Evolutionary conservation across 345 rosid genomes (phyloP), one percentile per base, ranked within the genome.

Genomic region (Salix arbutifolia): DNA sequence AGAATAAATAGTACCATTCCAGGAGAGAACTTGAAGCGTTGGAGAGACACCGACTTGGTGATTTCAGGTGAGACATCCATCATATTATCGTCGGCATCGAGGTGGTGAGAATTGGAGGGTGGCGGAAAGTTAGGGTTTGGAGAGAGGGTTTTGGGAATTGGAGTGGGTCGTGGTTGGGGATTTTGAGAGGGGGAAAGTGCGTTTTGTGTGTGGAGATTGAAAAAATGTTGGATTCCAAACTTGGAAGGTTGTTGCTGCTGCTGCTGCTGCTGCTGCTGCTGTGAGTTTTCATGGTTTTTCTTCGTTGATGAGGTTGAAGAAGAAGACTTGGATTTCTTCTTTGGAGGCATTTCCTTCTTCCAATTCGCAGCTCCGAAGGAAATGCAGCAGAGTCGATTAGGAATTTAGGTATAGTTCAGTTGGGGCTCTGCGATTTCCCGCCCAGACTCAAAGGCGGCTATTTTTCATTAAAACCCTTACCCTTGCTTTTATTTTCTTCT

Each of bases 11-110:
- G 72, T 77, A 96, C 99, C 98, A 89, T 89, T 81, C 91, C 90
- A 76, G 99, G 98, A 23, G 99, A 96, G 92, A 93, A 93, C 67
- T 84, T 90, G 85, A 88, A 79, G 80, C 91, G 93, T 76, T 87
- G 87, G 58, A 73, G 78, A 64, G 90, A 66, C 44, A 52, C 9
- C 62, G 87, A 84, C 85, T 88, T 91, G 84, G 89, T 77, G 75
- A 84, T 23, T 77, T 86, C 87, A 65, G 98, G 97, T 6, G 97
- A 91, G 35, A 71, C 53, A 35, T 6, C 30, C 50, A 14, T 44
- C 5, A 44, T 14, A 14, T 14, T 44, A 44, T 44, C 65, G 16
- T 56, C 37, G 1, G 53, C 2, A 52, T 19, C 53, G 48, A 9
- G 4, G 61, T 17, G 38, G 53, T 37, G 76, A 37, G 69, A 8